Base-by-base conservation (phyloP, 345 rosid genomes). In the Bruguiera parviflora region DNA sequence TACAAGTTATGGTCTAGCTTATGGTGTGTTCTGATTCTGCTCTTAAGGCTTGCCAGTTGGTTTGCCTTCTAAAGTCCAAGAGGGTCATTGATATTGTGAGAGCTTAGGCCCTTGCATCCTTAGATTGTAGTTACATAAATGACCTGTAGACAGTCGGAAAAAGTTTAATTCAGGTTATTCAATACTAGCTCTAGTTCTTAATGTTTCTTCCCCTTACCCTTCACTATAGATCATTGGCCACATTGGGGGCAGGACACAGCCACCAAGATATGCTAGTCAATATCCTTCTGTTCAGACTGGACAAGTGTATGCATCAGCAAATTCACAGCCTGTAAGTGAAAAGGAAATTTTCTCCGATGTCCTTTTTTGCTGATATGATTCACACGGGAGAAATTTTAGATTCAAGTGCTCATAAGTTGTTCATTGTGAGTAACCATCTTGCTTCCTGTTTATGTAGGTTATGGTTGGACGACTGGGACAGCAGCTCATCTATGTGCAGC, bases 401-500 rank as follows among this genome's bases (percentile, higher is more conserved):
- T 16, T 52, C 49, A 21, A 73, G 19, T 27, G 15, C 71, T 46
- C 39, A 13, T 72, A 10, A 31, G 37, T 32, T 76, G 32, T 19
- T 59, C 21, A 61, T 61, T 69, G 53, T 65, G 43, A 61, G 61
- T 52, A 25, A 46, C 35, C 70, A 72, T 47, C 47, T 74, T 35
- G 73, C 49, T 49, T 28, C 62, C 39, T 60, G 43, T 65, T 63
- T 73, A 37, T 73, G 57, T 52, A 92, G 98, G 86, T 89, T 65
- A 73, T 87, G 93, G 79, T 85, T 75, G 87, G 87, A 70, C 88
- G 88, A 65, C 9, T 84, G 22, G 93, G 93, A 24, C 59, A 56
- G 58, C 98, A 89, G 80, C 82, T 86, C 68, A 72, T 89, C 20
- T 87, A 81, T 72, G n/a, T 90, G 82, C 92, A 87, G 61, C 89